Evolutionary conservation across 2,329 filamentous ascomycete species (phyloP).

Genomic region (Fusarium kyushuense): DNA sequence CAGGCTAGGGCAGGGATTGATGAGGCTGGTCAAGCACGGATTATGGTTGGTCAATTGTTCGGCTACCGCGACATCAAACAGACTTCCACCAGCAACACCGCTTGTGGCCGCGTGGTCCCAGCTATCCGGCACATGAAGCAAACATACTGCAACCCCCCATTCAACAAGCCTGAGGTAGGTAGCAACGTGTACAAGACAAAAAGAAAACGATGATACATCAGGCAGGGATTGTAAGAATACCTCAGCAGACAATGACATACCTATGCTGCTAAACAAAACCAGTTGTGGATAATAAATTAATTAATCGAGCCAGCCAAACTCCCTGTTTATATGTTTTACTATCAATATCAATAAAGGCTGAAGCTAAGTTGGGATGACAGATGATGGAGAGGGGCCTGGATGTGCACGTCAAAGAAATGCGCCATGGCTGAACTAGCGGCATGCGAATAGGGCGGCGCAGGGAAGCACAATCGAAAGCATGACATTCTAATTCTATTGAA

Average conservation of each 20-base stretch:
- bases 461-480: conserved; percentile 38
- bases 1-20: conserved; percentile 27
- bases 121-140: conserved; percentile 32
- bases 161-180: conserved; percentile 9
- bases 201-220: conserved; percentile 6
- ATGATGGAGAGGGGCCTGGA: conserved; percentile 8
- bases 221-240: conserved; percentile 8
- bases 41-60: conserved; percentile 31
- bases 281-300: conserved; percentile 3
- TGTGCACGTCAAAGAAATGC: conserved; percentile 45
- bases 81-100: conserved; percentile 26
- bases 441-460: conserved; percentile 40
- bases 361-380: conserved; percentile 33
- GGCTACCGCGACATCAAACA: conserved; percentile 35
- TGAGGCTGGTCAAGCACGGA: conserved; percentile 29
- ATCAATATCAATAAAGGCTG: neutral
- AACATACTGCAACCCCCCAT: conserved; percentile 26
- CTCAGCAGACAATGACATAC: neutral
- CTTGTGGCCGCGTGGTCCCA: conserved; percentile 28
- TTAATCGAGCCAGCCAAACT: neutral
- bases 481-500: conserved; percentile 41
- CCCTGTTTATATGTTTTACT: neutral
- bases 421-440: conserved; percentile 44
- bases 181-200: neutral
- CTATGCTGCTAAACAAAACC: conserved; percentile 6